Conservation (phyloP, 768 basidiomycete species). For the Suillus decipiens region DNA sequence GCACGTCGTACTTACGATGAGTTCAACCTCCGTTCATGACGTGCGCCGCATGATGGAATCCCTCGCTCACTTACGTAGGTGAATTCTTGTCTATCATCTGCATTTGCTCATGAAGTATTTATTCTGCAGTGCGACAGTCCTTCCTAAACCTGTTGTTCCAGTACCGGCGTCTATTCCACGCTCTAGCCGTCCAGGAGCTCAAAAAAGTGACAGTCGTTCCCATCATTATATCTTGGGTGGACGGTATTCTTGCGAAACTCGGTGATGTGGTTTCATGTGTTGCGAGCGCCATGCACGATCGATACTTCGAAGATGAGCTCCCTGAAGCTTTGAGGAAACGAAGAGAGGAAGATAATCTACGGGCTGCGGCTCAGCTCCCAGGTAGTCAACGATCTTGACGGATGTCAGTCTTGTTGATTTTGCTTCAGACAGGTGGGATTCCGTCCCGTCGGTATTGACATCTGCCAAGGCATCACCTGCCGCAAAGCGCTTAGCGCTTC, state of each 20-base stretch:
- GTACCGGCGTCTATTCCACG: slow-evolving; percentile 51
- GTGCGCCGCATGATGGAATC: slow-evolving; percentile 15
- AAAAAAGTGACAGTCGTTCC: slow-evolving; percentile 23
- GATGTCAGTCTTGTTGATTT: slow-evolving; percentile 13
- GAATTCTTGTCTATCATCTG: not conserved
- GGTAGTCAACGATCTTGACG: slow-evolving; percentile 35
- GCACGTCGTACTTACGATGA: slow-evolving; percentile 22
- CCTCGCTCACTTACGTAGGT: slow-evolving; percentile 26
- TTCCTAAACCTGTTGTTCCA: slow-evolving; percentile 48
- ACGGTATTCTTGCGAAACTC: slow-evolving; percentile 57
- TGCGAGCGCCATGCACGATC: slow-evolving; percentile 26
- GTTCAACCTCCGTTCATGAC: slow-evolving; percentile 7
- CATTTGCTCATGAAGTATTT: slow-evolving; percentile 8
- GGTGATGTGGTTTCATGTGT: slow-evolving; percentile 38
- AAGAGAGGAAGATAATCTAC: slow-evolving; percentile 50
- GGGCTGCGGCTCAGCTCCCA: slow-evolving; percentile 70
- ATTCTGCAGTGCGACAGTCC: slow-evolving; percentile 32
- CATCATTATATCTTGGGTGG: slow-evolving; percentile 64
- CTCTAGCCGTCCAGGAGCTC: slow-evolving; percentile 39
- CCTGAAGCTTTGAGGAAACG: slow-evolving; percentile 39
- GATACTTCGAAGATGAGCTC: slow-evolving; percentile 17
- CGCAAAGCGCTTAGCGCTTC: slow-evolving; percentile 57
- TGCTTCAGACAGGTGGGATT: slow-evolving; percentile 54
- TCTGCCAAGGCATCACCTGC: slow-evolving; percentile 59
- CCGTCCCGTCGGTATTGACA: slow-evolving; percentile 43